A percentile compares a stretch with the other conserved stretches of the same genome.
Evolutionary conservation across 768 basidiomycete species (phyloP).

Genomic region (Imleria badia): DNA sequence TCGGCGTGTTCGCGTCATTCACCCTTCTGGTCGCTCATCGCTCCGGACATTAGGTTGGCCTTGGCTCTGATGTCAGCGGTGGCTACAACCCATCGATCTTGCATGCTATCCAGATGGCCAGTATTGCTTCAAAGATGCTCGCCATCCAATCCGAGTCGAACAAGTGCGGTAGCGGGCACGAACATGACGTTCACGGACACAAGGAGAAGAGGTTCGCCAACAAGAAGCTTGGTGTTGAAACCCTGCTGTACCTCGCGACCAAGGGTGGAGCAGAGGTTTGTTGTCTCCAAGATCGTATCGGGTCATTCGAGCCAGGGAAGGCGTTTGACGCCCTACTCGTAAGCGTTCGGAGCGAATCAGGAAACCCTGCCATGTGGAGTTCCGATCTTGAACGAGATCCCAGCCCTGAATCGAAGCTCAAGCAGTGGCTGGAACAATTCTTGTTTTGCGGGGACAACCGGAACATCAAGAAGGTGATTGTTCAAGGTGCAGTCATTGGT

Average conservation of each 20-base stretch:
- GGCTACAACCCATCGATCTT: constrained; percentile 84
- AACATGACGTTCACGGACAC: not conserved
- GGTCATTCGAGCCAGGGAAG: constrained; percentile 79
- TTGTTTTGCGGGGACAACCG: constrained; percentile 85
- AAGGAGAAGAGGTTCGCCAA: constrained; percentile 41
- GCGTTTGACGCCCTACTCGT: constrained; percentile 89
- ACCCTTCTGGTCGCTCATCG: constrained; percentile 3
- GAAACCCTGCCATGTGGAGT: constrained; percentile 60
- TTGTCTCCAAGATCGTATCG: constrained; percentile 61
- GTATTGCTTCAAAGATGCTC: constrained; percentile 78
- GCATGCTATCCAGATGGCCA: constrained; percentile 67
- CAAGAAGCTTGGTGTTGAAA: constrained; percentile 67
- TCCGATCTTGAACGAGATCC: constrained; percentile 36
- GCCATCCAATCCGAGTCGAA: constrained; percentile 43
- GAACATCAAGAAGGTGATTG: constrained; percentile 80
- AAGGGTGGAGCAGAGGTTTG: constrained; percentile 88
- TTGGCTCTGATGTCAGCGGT: constrained; percentile 94
- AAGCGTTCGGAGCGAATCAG: constrained; percentile 49
- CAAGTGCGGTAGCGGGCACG: not conserved
- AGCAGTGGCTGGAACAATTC: constrained; percentile 72
- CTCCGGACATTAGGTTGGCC: constrained; percentile 60
- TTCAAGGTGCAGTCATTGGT: constrained; percentile 77
- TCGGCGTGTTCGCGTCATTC: constrained; percentile 9
- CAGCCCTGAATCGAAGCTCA: constrained; percentile 39
- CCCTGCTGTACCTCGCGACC: constrained; percentile 88